These are phyloP conservation scores for Camellia sinensis DNA, from an alignment of 148 eudicot genomes.

Conservation along the genomic window DNA sequence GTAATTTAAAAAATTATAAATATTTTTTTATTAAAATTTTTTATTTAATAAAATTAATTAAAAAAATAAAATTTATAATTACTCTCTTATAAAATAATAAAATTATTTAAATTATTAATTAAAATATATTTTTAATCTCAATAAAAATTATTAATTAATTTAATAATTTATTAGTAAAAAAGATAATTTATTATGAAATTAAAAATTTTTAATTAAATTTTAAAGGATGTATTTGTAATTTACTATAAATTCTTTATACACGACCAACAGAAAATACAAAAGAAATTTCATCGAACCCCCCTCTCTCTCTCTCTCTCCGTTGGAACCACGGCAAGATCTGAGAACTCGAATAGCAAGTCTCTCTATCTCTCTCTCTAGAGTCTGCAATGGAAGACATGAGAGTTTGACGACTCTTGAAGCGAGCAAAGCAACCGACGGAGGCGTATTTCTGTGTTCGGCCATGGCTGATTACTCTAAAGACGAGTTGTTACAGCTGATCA, in stretches of 20 bases:
- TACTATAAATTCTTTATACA: not conserved
- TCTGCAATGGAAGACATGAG: conserved; percentile 5
- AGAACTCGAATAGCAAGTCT: not conserved
- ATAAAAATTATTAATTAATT: too few relatives aligned
- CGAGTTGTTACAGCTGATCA: conserved; percentile 57
- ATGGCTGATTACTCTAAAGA: conserved; percentile 73
- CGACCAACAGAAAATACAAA: not conserved
- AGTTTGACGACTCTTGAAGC: not conserved
- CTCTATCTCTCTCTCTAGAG: not conserved
- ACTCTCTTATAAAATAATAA: too few relatives aligned
- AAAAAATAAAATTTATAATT: too few relatives aligned
- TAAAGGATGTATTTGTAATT: too few relatives aligned
- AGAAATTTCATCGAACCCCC: not conserved
- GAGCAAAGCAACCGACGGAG: not conserved
- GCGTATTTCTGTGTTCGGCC: conserved; percentile 2
- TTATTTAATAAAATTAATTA: too few relatives aligned
- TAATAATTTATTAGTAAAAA: too few relatives aligned
- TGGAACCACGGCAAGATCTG: conserved; percentile 11
- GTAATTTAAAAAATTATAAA: too few relatives aligned
- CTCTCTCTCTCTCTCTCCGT: not conserved
- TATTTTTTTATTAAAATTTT: too few relatives aligned
- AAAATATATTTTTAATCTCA: too few relatives aligned
- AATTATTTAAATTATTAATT: too few relatives aligned
- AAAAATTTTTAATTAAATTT: too few relatives aligned
- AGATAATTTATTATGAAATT: too few relatives aligned